phyloP scores from a whole-genome alignment of 768 basidiomycete species.

The Leucosporidium scottii region DNA sequence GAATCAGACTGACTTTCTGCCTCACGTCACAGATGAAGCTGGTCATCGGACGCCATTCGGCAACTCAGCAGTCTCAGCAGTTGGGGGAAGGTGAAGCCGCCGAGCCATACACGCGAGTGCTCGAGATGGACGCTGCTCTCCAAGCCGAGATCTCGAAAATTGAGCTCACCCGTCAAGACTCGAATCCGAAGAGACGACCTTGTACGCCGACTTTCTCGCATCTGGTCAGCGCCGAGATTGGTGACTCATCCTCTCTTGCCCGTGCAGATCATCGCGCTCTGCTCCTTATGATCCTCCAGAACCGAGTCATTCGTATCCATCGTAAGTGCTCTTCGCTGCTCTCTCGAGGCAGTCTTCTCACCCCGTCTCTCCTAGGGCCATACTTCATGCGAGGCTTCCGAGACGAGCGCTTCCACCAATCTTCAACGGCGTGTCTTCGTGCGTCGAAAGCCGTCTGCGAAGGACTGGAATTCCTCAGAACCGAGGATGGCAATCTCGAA shows the following conservation, averaged over 20 bases:
- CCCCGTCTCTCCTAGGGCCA: not conserved
- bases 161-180: too few species aligned
- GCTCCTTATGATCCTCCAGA: not conserved
- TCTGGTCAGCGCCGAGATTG: too few species aligned
- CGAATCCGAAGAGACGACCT: too few species aligned
- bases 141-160: too few species aligned
- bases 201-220: too few species aligned
- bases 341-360: too few species aligned
- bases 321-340: not conserved
- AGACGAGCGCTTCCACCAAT: not conserved
- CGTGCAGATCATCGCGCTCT: not conserved
- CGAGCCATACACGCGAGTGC: not conserved
- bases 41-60: not conserved
- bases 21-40: not conserved
- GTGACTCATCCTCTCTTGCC: too few species aligned
- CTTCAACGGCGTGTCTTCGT: not conserved
- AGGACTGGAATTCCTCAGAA: not conserved
- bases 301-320: not conserved
- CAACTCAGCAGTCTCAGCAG: not conserved
- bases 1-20: not conserved
- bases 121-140: not conserved
- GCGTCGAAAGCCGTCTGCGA: not conserved
- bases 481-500: not conserved
- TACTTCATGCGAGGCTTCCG: not conserved
- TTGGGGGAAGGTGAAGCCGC: not conserved